Percentiles rank a stretch among this genome's conserved stretches.
Conservation (phyloP, 352 stramenopile genomes). For the Phytophthora ohioensis region DNA sequence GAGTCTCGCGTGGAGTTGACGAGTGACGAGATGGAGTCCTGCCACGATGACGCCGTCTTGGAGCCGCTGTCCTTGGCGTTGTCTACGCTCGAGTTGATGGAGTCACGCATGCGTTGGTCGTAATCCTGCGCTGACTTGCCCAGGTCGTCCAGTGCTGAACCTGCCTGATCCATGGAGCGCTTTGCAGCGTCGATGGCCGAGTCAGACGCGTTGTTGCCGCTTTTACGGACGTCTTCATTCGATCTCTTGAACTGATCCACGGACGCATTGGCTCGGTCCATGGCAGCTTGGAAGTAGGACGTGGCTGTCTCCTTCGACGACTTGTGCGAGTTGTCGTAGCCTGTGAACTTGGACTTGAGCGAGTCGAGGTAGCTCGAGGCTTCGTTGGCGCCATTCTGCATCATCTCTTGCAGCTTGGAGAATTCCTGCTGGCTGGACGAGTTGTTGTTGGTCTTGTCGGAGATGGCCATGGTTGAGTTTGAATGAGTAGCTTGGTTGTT, state of each 20-base stretch:
- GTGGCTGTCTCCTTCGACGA: conserved; percentile 43
- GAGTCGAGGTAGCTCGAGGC: conserved; percentile 43
- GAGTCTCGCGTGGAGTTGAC: conserved; percentile 41
- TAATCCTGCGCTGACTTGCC: conserved; percentile 34
- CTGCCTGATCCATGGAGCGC: conserved; percentile 43
- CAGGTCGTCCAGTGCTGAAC: conserved; percentile 38
- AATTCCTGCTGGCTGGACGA: conserved; percentile 40
- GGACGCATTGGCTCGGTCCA: conserved; percentile 21
- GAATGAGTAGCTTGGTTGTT: too few relatives aligned
- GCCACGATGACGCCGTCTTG: conserved; percentile 22
- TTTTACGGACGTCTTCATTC: conserved; percentile 16
- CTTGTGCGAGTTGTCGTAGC: conserved; percentile 52
- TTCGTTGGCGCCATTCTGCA: conserved; percentile 40
- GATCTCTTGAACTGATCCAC: conserved; percentile 35
- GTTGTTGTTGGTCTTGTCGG: conserved; percentile 26
- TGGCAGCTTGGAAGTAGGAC: conserved; percentile 27
- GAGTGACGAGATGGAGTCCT: conserved; percentile 41
- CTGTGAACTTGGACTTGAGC: conserved; percentile 48
- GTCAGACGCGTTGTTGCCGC: conserved; percentile 27
- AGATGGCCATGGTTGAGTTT: conserved; percentile 37
- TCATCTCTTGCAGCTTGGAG: conserved; percentile 45
- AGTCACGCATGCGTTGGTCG: conserved; percentile 26
- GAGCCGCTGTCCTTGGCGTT: conserved; percentile 38
- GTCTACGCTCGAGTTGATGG: conserved; percentile 32
- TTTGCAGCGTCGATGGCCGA: conserved; percentile 31